Evolutionary conservation across 2,329 filamentous ascomycete genomes (phyloP).

Genomic region (Colletotrichum lentis): DNA sequence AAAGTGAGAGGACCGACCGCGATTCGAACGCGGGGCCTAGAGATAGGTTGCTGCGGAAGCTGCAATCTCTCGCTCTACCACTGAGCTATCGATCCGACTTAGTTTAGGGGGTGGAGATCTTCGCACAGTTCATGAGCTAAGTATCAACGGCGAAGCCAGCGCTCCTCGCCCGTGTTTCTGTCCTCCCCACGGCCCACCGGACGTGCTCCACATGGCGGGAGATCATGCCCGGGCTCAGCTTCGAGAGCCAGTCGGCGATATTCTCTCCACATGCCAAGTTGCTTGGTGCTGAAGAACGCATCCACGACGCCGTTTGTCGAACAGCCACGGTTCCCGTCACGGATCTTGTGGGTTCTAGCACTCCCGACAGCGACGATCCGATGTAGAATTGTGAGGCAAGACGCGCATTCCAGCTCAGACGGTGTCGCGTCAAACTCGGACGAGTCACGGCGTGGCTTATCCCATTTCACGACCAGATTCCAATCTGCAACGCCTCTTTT

Average conservation of each 20-base stretch:
- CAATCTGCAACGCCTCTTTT: background rate
- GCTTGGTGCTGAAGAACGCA: background rate
- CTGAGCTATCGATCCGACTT: conserved; percentile 38
- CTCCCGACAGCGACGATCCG: background rate
- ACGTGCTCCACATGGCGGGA: conserved; percentile 15
- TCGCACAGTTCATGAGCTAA: too few species aligned
- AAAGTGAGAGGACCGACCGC: conserved; percentile 26
- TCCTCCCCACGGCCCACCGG: background rate
- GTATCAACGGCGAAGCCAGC: too few species aligned
- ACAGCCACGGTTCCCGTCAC: background rate
- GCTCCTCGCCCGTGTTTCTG: too few species aligned
- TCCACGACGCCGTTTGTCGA: background rate
- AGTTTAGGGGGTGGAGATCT: too few species aligned
- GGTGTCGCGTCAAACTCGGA: conserved; percentile 24
- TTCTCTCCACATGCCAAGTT: conserved; percentile 13
- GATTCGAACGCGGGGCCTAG: conserved; percentile 38
- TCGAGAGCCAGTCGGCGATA: conserved; percentile 8
- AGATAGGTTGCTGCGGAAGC: conserved; percentile 23
- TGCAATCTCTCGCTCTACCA: conserved; percentile 39
- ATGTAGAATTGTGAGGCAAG: background rate
- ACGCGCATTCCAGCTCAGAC: conserved; percentile 20
- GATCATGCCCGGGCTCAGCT: conserved; percentile 22
- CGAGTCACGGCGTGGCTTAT: conserved; percentile 12
- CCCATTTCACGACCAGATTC: background rate
- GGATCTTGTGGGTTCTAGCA: too few species aligned